Evolutionary conservation across 306 rosid genomes (phyloP), one percentile per base, ranked within the genome.

Genomic region (Ormosia emarginata): DNA sequence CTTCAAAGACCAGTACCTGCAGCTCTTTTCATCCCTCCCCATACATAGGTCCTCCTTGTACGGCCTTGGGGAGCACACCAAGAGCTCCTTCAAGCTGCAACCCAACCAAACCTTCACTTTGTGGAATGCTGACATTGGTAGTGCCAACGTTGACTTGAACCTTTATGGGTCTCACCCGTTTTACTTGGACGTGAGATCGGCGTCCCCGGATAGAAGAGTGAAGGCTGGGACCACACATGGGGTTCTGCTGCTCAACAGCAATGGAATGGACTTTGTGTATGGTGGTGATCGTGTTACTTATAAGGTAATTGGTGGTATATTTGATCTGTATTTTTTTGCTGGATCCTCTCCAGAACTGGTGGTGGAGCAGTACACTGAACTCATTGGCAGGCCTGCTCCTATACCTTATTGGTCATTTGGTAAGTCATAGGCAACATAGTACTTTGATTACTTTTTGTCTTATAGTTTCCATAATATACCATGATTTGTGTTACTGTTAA

Each of bases 381-480:
- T 94, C 71, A 84, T 92, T 71, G 98, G 98, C 8, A 90, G 95
- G 52, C 98, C 97, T 65, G 80, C 91, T 46, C 97, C 92, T 0
- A 88, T 94, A 95, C 97, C 95, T 8, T 94, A 91, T 37, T 94
- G 97, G 98, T 92, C 97, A 40, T 94, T 95, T 41, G 98, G 98
- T 95, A 89, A 83, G 90, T 83, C 69, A 14, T 53, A 82, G 3
- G 43, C 46, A 47, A 7, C 52, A 5, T 46, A 69, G 4, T 69
- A 8, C 24, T 24, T 24, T 24, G 24, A 24, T 24, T 24, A 24
- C 24, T 24, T 24, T 24, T 24, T 24, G 46, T 49, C 7, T 14
- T 33, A n/a, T 9, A 43, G 2, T 43, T 8, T 43, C 49, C 49
- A 8, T 43, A 43, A 8, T 43, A 43, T 8, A 43, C 49, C 49